These are phyloP conservation scores for Erodium texanum DNA, from an alignment of 441 rosid species.

Conservation along the genomic window DNA sequence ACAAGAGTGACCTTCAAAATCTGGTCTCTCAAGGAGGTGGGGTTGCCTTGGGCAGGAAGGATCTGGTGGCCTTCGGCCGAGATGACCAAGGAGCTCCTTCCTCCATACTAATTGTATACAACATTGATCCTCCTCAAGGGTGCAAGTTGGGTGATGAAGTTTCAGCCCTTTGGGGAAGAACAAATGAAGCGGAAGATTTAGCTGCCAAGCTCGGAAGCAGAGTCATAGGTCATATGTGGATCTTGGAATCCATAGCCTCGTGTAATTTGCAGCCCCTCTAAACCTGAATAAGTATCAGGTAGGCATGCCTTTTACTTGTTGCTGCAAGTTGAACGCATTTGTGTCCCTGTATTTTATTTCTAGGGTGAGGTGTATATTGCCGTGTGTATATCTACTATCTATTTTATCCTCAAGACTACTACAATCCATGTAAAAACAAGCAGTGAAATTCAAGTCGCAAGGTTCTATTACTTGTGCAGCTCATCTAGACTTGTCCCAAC, in stretches of 20 bases:
- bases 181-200: slow-evolving; percentile 54
- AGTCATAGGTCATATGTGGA: slow-evolving; percentile 64
- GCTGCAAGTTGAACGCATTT: neutral
- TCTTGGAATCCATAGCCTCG: slow-evolving; percentile 74
- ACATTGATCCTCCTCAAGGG: slow-evolving; percentile 55
- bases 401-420: too few species aligned
- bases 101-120: slow-evolving; percentile 47
- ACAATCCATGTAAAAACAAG: too few species aligned
- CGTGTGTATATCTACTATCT: too few species aligned
- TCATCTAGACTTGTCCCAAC: too few species aligned
- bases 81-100: slow-evolving; percentile 18
- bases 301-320: neutral
- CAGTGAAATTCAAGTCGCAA: too few species aligned
- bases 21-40: slow-evolving; percentile 67
- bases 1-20: slow-evolving; percentile 56
- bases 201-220: slow-evolving; percentile 43
- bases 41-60: slow-evolving; percentile 31
- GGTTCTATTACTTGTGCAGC: too few species aligned
- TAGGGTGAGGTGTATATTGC: too few species aligned
- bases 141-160: slow-evolving; percentile 61
- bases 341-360: too few species aligned
- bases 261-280: slow-evolving; percentile 45
- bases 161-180: slow-evolving; percentile 54
- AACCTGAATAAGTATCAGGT: slow-evolving; percentile 5
- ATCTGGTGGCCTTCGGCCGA: slow-evolving; percentile 24